Conservation (phyloP, 441 rosid genomes). For the Metrosideros polymorpha region DNA sequence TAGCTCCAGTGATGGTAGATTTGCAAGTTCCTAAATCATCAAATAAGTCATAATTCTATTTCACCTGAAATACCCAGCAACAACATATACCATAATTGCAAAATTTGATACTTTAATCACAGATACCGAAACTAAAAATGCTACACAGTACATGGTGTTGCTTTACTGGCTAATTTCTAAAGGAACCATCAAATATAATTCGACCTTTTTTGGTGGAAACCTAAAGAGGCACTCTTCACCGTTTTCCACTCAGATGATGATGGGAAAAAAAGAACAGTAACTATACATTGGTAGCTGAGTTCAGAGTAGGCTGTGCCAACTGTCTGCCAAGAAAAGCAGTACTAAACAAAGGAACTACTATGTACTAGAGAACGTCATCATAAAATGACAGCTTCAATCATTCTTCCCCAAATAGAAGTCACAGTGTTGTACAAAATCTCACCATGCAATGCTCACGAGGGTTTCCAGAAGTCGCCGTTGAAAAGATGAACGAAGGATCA, state of each 20-base stretch:
- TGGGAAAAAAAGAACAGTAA: background rate
- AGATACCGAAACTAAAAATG: background rate
- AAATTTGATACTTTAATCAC: background rate
- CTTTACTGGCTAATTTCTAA: background rate
- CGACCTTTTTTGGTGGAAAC: background rate
- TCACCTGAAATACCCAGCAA: background rate
- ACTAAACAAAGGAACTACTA: background rate
- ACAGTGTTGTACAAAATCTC: conserved; percentile 9
- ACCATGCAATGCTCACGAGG: conserved; percentile 96
- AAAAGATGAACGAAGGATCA: conserved; percentile 79
- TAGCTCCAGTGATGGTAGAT: conserved; percentile 68
- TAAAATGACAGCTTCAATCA: background rate
- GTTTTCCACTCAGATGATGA: background rate
- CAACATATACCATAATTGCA: background rate
- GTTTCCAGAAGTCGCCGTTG: conserved; percentile 95
- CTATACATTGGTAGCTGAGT: background rate
- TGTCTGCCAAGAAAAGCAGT: background rate
- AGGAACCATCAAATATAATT: background rate
- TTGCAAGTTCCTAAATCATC: conserved; percentile 79
- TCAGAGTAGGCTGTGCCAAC: background rate
- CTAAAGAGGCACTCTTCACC: background rate
- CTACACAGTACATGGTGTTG: background rate
- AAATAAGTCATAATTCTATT: conserved; percentile 2
- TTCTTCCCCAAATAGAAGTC: background rate
- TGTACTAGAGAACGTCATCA: background rate